phyloP scores from a whole-genome alignment of 257 asterid species.

The Euphrasia confusa region DNA sequence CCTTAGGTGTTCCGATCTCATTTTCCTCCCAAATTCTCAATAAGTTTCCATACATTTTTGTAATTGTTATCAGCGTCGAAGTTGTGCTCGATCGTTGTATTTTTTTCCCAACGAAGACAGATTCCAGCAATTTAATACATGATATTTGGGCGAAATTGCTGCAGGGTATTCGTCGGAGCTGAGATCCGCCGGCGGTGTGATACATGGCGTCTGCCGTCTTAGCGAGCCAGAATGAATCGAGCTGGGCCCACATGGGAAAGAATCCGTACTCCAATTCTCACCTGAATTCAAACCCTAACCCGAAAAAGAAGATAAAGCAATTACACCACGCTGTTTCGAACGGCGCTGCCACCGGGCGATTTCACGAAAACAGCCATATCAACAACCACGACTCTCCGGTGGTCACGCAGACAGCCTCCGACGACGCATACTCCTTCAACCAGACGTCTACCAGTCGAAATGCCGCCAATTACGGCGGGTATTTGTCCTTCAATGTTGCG shows the following conservation, averaged over 20 bases:
- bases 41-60: background rate
- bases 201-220: slow-evolving; percentile 86
- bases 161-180: slow-evolving; percentile 44
- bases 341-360: slow-evolving; percentile 36
- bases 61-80: background rate
- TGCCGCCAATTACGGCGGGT: slow-evolving; percentile 56
- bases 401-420: slow-evolving; percentile 78
- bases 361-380: slow-evolving; percentile 17
- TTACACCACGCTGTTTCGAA: slow-evolving; percentile 44
- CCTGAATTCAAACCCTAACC: slow-evolving; percentile 65
- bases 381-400: slow-evolving; percentile 39
- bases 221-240: slow-evolving; percentile 81
- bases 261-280: slow-evolving; percentile 54
- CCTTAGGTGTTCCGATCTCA: background rate
- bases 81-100: slow-evolving; percentile 14
- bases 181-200: slow-evolving; percentile 41
- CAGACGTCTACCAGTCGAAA: slow-evolving; percentile 49
- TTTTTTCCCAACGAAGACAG: background rate
- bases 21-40: background rate
- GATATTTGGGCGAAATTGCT: slow-evolving; percentile 30
- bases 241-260: slow-evolving; percentile 91
- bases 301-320: slow-evolving; percentile 75
- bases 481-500: slow-evolving; percentile 44
- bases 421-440: slow-evolving; percentile 84
- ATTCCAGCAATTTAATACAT: slow-evolving; percentile 36